phyloP scores from a whole-genome alignment of 768 basidiomycete species.

The Lactarius evosmus region DNA sequence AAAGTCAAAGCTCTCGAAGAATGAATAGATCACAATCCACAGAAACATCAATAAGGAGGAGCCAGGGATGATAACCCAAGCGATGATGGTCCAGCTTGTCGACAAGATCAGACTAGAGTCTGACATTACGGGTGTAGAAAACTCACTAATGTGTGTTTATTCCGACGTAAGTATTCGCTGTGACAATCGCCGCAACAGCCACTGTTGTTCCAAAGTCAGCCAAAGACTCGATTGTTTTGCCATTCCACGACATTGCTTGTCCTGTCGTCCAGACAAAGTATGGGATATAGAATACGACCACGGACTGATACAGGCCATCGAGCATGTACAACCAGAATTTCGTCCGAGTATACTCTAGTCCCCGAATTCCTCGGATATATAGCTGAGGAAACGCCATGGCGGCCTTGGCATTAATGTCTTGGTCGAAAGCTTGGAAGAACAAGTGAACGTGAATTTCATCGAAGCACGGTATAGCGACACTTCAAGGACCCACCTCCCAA shows the following conservation, averaged over 20 bases:
- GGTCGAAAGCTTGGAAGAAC: conserved; percentile 72
- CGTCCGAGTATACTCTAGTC: conserved; percentile 84
- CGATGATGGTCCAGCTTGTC: conserved; percentile 74
- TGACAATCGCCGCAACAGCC: conserved; percentile 79
- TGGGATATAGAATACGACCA: conserved; percentile 82
- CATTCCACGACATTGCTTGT: conserved; percentile 68
- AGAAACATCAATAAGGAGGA: conserved; percentile 77
- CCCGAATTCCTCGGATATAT: conserved; percentile 92
- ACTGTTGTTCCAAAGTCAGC: conserved; percentile 92
- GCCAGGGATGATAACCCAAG: conserved; percentile 77
- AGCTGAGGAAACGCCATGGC: conserved; percentile 91
- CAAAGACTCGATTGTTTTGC: conserved; percentile 72
- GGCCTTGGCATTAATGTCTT: conserved; percentile 88
- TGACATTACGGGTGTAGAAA: conserved; percentile 25
- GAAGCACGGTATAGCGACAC: not conserved
- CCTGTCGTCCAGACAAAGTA: conserved; percentile 70
- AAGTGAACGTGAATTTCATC: not conserved
- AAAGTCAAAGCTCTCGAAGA: conserved; percentile 70
- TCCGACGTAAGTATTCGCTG: conserved; percentile 88
- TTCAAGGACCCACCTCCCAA: conserved; percentile 66
- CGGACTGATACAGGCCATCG: conserved; percentile 93
- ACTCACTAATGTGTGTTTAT: conserved; percentile 87
- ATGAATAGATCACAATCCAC: conserved; percentile 90
- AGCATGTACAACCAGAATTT: conserved; percentile 96
- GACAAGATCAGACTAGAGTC: conserved; percentile 6